Evolutionary conservation across 768 basidiomycete species (phyloP), one percentile per base, ranked within the genome.

Genomic region (Mycena belliarum): DNA sequence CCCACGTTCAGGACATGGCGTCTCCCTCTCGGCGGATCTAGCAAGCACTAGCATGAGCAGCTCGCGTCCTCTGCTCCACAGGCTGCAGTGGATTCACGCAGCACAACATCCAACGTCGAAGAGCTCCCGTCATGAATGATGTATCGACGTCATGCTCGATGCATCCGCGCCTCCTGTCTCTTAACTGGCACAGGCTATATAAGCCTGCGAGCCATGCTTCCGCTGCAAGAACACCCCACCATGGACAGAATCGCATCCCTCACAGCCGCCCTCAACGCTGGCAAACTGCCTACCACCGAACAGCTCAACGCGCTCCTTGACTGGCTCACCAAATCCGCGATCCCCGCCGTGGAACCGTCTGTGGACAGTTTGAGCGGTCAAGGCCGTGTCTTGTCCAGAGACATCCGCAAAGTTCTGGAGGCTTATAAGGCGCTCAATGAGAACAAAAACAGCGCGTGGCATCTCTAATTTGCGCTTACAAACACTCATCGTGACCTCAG

Each of bases 241-340:
- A 35, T 90, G 87, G 86, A 91, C 55, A 83, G 81, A 73, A 59
- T 79, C 46, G 76, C 85, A 18, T 84, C 85, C 35, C 65, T 89
- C 24, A 67, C 86, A 55, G 89, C 86, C 45, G 89, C 89, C 9
- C 70, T 90, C 64, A 79, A 84, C 60, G 87, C 87, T 18, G 87
- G 87, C 21, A 91, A 91, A 66, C 73, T 89, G 5, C 89, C 89
- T 18, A 77, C 77, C 2, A 84, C 87, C 12, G 69, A 79, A 26
- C 89, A 91, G 66, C 62, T 82, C 37, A 76, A 77, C 58, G 66
- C 66, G 0, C 76, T 79, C 65, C 77, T 87, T 61, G 82, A 87
- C 66, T 84, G 79, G 76, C 65, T 83, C 44, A 81, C 83, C 38
- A 66, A 75, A 14, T 75, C 81, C 33, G 74, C 79, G 11, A 72